Evolutionary conservation across 495 filamentous ascomycete genomes (phyloP), one percentile per base, ranked within the genome.

Genomic region (Hypoxylon cercidicola): DNA sequence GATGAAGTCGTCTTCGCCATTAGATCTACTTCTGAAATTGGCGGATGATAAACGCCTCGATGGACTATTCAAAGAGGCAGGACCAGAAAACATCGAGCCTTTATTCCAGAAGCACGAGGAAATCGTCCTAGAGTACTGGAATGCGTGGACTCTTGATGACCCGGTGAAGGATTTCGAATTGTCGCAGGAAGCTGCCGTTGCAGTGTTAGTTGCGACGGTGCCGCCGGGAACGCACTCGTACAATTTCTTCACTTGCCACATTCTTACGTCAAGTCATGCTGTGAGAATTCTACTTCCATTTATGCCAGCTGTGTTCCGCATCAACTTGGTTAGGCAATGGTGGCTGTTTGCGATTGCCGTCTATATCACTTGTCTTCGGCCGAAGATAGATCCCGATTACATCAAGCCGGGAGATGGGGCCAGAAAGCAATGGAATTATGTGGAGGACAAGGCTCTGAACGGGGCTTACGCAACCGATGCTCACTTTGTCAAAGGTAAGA

Each of bases 231-330:
- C 86, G 4, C 81, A 86, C 51, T 70, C 78, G 1, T 95, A 92
- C 74, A 92, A 97, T 74, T 97, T 97, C 78, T 96, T 93, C 78
- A 66, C 93, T 55, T 85, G 90, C 12, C 92, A 97, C 66, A 64
- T 92, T 10, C 79, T 98, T 28, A 96, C 92, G 0, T 88, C 90
- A 28, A 92, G 88, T 60, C 93, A 98, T 72, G 95, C 95, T 0
- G 87, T 97, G 6, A 85, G 95, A 1, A 89, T 95, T 21, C 72
- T 98, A 8, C 81, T 98, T 1, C 95, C 95, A 4, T 71, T 91
- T 5, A 81, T 97, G 12, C 93, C 93, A 0, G 72, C 81, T 3
- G 85, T 85, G 66, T 91, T 85, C 59, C 93, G 95, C 61, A 70
- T 92, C 35, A 78, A 79, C 15, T 77, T 98, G 15, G 83, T 96